Evolutionary conservation across 768 basidiomycete species (phyloP), one percentile per base, ranked within the genome.

Genomic region (Calvatia gigantea): DNA sequence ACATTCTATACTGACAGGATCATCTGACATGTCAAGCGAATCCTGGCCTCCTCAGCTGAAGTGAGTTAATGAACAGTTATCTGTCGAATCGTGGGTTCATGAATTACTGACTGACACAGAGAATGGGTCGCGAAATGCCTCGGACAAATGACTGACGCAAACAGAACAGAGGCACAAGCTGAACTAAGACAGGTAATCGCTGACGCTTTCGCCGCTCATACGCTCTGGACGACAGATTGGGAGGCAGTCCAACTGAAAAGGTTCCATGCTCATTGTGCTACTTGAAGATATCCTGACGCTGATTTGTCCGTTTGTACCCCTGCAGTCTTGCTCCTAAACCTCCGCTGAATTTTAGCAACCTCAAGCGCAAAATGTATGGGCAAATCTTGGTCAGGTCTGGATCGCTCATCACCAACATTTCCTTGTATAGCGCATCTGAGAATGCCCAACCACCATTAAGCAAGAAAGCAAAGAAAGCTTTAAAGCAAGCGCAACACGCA

Each of bases 171-270:
- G 62, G 95, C 95, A 19, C 92, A 94, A 66, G 81, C 88, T 58
- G 97, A 99, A 78, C 75, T 99, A 67, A 94, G 94, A 83, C 83
- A 91, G 85, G 89, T 94, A 81, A 97, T 99, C 71, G 88, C 90
- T 82, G 84, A 94, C 62, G 87, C 94, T 71, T 96, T 92, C 74
- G 79, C 84, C 59, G 79, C 84, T 66, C 86, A 90, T 68, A 82
- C 88, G 1, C 78, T 98, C 23, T 89, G 91, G 84, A 89, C 91
- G n/a, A 96, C 89, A 55, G 93, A 98, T 70, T 99, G 97, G 97
- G 74, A 80, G 8, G 86, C 82, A 29, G 82, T 94, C 31, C 89
- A 96, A 71, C 77, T 99, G 53, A 80, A 91, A 76, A 89, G 89
- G 95, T 94, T 41, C 25, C 55, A 65, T 66, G 65, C 66, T 56